A percentile compares a stretch with the other conserved stretches of the same genome.
These are phyloP conservation scores for Halophytophthora batemanensis DNA, from an alignment of 352 stramenopile species.

Conservation along the genomic window DNA sequence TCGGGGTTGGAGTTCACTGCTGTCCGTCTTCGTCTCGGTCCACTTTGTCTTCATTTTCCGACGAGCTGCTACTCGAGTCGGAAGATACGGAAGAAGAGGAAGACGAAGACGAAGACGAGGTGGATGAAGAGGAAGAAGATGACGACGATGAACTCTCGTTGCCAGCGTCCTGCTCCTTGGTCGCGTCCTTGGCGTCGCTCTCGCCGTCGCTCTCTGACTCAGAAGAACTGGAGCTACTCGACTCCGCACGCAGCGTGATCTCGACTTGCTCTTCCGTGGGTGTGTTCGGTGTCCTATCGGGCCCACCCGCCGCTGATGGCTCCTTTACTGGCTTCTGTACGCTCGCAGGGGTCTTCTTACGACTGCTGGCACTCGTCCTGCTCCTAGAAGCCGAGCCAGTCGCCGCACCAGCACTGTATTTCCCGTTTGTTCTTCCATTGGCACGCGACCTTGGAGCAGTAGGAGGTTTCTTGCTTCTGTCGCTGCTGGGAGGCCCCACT, in stretches of 20 bases:
- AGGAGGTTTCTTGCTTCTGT: conserved; percentile 8
- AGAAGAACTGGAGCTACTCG: conserved; percentile 14
- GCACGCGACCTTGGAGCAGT: conserved; percentile 8
- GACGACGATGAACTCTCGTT: conserved; percentile 51
- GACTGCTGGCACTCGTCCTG: conserved; percentile 10
- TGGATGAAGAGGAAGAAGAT: conserved; percentile 43
- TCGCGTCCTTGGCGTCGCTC: conserved; percentile 8
- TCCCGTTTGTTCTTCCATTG: conserved; percentile 14
- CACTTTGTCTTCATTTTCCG: conserved; percentile 30
- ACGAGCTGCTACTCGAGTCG: conserved; percentile 52
- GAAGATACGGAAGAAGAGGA: conserved; percentile 34
- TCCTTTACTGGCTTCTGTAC: conserved; percentile 3
- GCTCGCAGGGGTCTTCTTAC: conserved; percentile 10
- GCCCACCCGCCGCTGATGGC: neutral
- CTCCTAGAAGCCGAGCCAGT: conserved; percentile 14
- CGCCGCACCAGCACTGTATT: neutral
- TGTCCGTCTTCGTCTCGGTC: too few species aligned
- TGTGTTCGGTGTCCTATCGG: conserved; percentile 7
- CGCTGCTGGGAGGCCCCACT: conserved; percentile 1
- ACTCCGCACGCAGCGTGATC: conserved; percentile 7
- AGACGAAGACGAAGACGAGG: conserved; percentile 41
- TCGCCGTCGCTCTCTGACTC: conserved; percentile 14
- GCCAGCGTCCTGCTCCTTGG: conserved; percentile 26
- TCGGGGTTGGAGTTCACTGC: too few species aligned
- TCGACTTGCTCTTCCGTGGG: conserved; percentile 6